Percentiles rank a stretch among this genome's conserved stretches.
Conservation (phyloP, 106 monocot species). For the Dendrobium nobile region DNA sequence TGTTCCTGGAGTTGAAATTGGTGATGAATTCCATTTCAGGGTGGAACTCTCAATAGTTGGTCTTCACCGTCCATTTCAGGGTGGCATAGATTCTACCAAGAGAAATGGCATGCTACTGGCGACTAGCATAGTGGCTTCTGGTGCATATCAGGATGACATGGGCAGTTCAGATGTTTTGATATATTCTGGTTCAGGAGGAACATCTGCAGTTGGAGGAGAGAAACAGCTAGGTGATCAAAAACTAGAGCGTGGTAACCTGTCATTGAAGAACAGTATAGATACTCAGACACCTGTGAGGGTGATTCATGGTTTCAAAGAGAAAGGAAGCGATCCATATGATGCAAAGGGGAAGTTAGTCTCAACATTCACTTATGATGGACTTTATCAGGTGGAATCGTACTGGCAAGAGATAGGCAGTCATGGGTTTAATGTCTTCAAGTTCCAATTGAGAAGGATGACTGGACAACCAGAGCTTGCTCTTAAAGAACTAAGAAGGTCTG, state of each 20-base stretch:
- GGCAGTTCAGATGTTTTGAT: slow-evolving; percentile 71
- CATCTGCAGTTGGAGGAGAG: slow-evolving; percentile 26
- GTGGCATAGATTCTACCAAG: slow-evolving; percentile 60
- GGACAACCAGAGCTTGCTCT: slow-evolving; percentile 79
- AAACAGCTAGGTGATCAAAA: slow-evolving; percentile 74
- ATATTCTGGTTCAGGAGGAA: slow-evolving; percentile 90
- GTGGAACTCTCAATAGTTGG: slow-evolving; percentile 71
- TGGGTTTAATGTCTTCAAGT: slow-evolving; percentile 56
- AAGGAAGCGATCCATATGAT: slow-evolving; percentile 27
- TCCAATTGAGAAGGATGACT: slow-evolving; percentile 56
- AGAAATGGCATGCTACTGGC: slow-evolving; percentile 33
- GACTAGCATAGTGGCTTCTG: slow-evolving; percentile 73
- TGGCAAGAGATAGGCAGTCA: slow-evolving; percentile 43
- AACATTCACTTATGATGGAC: slow-evolving; percentile 78
- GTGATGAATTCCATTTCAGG: slow-evolving; percentile 87
- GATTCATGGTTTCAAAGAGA: slow-evolving; percentile 66
- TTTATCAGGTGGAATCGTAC: slow-evolving; percentile 69
- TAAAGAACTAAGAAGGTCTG: slow-evolving; percentile 45
- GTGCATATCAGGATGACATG: slow-evolving; percentile 70
- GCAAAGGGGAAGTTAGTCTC: slow-evolving; percentile 38
- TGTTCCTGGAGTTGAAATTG: slow-evolving; percentile 84
- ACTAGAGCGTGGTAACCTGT: slow-evolving; percentile 78
- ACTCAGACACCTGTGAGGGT: slow-evolving; percentile 67
- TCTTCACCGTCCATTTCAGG: slow-evolving; percentile 75
- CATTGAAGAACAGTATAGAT: slow-evolving; percentile 75